Evolutionary conservation across 1,284 basidiomycete species (phyloP), one percentile per base, ranked within the genome.

Genomic region (Moesziomyces parantarcticus): DNA sequence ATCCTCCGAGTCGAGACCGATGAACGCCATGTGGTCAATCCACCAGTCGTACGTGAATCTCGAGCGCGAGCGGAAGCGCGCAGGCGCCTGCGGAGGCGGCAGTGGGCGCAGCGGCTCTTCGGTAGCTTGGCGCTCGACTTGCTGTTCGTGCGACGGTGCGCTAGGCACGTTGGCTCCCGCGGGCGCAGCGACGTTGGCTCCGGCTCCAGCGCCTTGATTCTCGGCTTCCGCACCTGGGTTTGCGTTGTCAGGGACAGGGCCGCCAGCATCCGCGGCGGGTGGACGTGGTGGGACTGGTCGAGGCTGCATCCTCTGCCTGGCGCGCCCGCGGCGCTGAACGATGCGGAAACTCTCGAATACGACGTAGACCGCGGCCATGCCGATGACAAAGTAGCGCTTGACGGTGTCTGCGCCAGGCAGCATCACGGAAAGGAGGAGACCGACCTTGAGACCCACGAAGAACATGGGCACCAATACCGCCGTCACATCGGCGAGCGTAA

Each of bases 401-500:
- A 58, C n/a, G 23, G 29, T 21, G 14, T 67, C 62, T 4, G 77
- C 77, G 5, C 60, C 55, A 3, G 70, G 49, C 26, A 72, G 50
- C 61, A 79, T 55, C 26, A 79, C 56, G 23, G 68, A 74, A 13
- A 79, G 58, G 32, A 79, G 48, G 25, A 79, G 65, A 21, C 65
- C 60, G 14, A 79, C 53, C 23, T 78, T 78, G 44, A 79, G 54
- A 5, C 60, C 49, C 5, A 79, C 55, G 29, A 79, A 74, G 13
- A 70, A 55, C 50, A 77, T 54, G 2, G 76, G 75, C 26, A 76
- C 21, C 29, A 58, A 29, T 14, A 78, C 59, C 8, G 54, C 56
- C 1, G 47, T 40, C 11, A 59, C 50, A 42, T 75, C 72, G 14
- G 63, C 50, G 4, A 61, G 47, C 5, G 68, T 72, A 29, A 71